phyloP scores from a whole-genome alignment of 805 yeast genomes.

The Debaryomyces hansenii region DNA sequence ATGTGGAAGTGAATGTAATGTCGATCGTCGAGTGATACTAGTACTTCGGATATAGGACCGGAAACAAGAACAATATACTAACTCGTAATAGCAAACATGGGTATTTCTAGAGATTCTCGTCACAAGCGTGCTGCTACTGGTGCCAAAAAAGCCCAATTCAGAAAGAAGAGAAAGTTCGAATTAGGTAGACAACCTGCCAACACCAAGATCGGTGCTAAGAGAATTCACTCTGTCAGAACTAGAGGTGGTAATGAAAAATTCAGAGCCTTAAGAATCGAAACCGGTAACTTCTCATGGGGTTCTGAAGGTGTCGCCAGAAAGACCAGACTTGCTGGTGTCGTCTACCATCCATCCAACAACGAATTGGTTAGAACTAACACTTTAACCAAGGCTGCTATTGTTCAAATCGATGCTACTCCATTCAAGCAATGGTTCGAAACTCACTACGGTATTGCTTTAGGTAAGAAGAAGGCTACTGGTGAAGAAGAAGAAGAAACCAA shows the following conservation, averaged over 20 bases:
- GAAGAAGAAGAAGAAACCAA: slow-evolving; percentile 65
- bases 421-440: slow-evolving; percentile 99
- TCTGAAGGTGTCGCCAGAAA: slow-evolving; percentile 98
- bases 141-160: slow-evolving; percentile 99
- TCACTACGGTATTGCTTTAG: slow-evolving; percentile 93
- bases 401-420: slow-evolving; percentile 99
- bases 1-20: too few relatives aligned
- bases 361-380: slow-evolving; percentile 99
- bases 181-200: slow-evolving; percentile 99
- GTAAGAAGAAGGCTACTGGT: slow-evolving; percentile 70
- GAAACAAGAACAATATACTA: neutral
- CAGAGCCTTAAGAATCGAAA: slow-evolving; percentile 99
- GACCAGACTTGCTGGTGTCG: slow-evolving; percentile 98
- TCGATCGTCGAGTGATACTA: too few relatives aligned
- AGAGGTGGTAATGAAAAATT: slow-evolving; percentile 99
- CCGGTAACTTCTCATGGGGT: slow-evolving; percentile 99
- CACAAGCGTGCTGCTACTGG: slow-evolving; percentile 99
- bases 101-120: slow-evolving; percentile 99
- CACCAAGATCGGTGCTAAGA: slow-evolving; percentile 98
- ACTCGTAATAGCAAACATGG: slow-evolving; percentile 62
- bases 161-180: slow-evolving; percentile 99
- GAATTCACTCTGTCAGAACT: slow-evolving; percentile 98
- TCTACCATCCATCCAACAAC: slow-evolving; percentile 99
- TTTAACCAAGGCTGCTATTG: slow-evolving; percentile 97
- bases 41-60: too few relatives aligned